These are phyloP conservation scores for Tephrocybe sp. DNA, from an alignment of 768 basidiomycete species.

Conservation along the genomic window DNA sequence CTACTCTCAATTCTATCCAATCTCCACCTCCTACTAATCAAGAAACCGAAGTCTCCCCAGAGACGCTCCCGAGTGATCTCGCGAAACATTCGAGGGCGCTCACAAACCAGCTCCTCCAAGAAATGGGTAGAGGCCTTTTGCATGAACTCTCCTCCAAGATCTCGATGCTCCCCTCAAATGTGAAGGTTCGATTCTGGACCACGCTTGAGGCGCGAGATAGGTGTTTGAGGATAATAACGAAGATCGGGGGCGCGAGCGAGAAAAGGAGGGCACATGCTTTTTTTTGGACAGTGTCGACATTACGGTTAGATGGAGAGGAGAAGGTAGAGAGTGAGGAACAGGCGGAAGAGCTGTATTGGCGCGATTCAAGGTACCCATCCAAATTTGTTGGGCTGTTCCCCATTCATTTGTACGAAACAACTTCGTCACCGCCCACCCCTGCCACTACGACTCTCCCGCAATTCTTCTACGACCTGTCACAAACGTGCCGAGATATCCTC, in stretches of 20 bases:
- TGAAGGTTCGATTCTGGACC: slow-evolving; percentile 68
- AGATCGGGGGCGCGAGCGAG: slow-evolving; percentile 76
- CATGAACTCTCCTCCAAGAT: slow-evolving; percentile 59
- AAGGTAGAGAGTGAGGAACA: slow-evolving; percentile 22
- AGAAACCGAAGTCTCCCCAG: slow-evolving; percentile 24
- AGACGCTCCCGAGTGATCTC: slow-evolving; percentile 33
- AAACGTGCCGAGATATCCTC: slow-evolving; percentile 55
- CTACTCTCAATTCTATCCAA: no score
- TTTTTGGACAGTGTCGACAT: slow-evolving; percentile 35
- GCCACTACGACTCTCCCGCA: slow-evolving; percentile 16
- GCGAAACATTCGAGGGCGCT: slow-evolving; percentile 68
- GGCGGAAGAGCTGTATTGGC: slow-evolving; percentile 56
- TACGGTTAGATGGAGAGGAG: slow-evolving; percentile 25
- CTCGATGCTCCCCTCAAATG: slow-evolving; percentile 13
- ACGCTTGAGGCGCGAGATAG: slow-evolving; percentile 73
- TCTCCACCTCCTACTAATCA: slow-evolving; percentile 13
- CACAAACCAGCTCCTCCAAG: slow-evolving; percentile 68
- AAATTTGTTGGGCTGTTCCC: slow-evolving; percentile 59
- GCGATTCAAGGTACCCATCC: slow-evolving; percentile 52
- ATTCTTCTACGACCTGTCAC: slow-evolving; percentile 48
- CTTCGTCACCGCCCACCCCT: slow-evolving; percentile 17
- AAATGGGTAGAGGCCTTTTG: slow-evolving; percentile 62
- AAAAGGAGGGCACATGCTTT: slow-evolving; percentile 60
- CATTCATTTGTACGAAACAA: slow-evolving; percentile 45
- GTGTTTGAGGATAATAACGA: slow-evolving; percentile 71